Conservation (phyloP, 2,329 filamentous ascomycete genomes). For the Paramyrothecium roridum region DNA sequence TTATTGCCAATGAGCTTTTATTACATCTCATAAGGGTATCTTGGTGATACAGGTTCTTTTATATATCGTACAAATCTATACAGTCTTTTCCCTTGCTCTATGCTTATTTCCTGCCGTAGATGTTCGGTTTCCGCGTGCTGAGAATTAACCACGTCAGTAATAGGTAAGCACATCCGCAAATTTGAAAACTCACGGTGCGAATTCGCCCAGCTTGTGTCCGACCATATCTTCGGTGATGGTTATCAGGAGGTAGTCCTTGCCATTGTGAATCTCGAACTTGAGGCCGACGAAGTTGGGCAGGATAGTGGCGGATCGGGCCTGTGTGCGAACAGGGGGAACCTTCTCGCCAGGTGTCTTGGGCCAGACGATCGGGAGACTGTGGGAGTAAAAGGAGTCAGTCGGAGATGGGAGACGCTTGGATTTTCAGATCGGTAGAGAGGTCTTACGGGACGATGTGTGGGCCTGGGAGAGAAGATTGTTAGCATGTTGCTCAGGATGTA, state of each 20-base stretch:
- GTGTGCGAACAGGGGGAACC: constrained; percentile 74
- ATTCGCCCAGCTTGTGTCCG: constrained; percentile 91
- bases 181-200: constrained; percentile 68
- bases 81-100: constrained; percentile 2
- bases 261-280: constrained; percentile 88
- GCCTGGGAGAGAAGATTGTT: constrained; percentile 28
- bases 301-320: constrained; percentile 84
- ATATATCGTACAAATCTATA: constrained; percentile 23
- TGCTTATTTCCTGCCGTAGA: constrained; percentile 42
- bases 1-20: background rate
- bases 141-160: background rate
- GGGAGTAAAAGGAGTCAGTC: constrained; percentile 18
- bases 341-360: constrained; percentile 58
- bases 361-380: constrained; percentile 61
- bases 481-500: constrained; percentile 5
- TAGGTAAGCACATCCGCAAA: background rate
- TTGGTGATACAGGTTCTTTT: constrained; percentile 22
- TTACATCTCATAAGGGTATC: constrained; percentile 3
- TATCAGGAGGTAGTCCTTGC: constrained; percentile 80
- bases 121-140: constrained; percentile 57
- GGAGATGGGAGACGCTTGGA: constrained; percentile 6
- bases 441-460: constrained; percentile 54
- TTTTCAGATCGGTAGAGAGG: background rate
- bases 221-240: constrained; percentile 94
- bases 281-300: constrained; percentile 89